These are phyloP conservation scores for Alternaria sp. DNA, from an alignment of 2,329 filamentous ascomycete species.

Conservation along the genomic window DNA sequence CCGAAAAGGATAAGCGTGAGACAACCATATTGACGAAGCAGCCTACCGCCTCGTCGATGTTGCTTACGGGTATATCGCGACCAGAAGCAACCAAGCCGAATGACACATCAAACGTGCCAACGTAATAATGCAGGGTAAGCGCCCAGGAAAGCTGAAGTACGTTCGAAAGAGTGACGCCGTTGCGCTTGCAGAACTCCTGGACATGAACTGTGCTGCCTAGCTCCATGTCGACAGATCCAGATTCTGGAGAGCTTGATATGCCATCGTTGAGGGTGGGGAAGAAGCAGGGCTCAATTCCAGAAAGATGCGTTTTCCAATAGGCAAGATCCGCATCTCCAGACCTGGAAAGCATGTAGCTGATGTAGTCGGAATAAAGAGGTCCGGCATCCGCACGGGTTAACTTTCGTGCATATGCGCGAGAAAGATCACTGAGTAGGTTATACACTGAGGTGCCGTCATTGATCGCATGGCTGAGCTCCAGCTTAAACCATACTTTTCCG, in stretches of 20 bases:
- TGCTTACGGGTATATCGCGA: conserved; percentile 60
- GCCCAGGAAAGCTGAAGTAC: conserved; percentile 64
- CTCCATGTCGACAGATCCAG: conserved; percentile 52
- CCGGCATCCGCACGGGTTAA: conserved; percentile 48
- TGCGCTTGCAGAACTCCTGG: conserved; percentile 51
- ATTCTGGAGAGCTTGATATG: conserved; percentile 46
- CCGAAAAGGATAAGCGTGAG: conserved; percentile 55
- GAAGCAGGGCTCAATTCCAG: conserved; percentile 57
- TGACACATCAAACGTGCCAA: conserved; percentile 58
- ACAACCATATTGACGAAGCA: conserved; percentile 66
- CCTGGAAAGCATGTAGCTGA: conserved; percentile 43
- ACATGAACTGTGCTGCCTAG: conserved; percentile 41
- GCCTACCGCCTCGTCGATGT: conserved; percentile 61
- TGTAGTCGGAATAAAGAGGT: conserved; percentile 52
- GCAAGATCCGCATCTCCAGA: conserved; percentile 46
- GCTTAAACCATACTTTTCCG: conserved; percentile 54
- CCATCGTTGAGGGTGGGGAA: conserved; percentile 55
- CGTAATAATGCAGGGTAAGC: conserved; percentile 60
- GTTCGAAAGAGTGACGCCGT: conserved; percentile 59
- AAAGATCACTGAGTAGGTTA: conserved; percentile 58
- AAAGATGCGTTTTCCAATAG: conserved; percentile 59
- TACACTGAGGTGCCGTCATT: conserved; percentile 62
- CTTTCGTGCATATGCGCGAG: conserved; percentile 56
- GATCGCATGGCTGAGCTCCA: conserved; percentile 62
- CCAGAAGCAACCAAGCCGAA: conserved; percentile 65